phyloP scores from a whole-genome alignment of 345 rosid genomes.

The Turnera subulata region DNA sequence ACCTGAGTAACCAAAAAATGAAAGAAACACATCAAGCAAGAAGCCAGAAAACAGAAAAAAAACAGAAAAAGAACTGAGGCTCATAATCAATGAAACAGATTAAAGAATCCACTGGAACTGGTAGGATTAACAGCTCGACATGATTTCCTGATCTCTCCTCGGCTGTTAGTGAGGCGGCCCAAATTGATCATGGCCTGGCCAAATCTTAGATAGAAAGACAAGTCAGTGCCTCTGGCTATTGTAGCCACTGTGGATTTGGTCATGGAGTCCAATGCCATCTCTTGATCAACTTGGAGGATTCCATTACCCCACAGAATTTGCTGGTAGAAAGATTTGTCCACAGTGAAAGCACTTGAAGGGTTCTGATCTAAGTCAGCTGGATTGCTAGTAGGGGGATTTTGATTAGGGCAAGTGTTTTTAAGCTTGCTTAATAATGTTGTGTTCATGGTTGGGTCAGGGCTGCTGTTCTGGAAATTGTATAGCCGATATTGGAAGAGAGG shows the following conservation, averaged over 20 bases:
- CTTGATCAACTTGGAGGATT: slow-evolving; percentile 50
- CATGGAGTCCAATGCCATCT: slow-evolving; percentile 26
- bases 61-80: too few relatives aligned
- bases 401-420: slow-evolving; percentile 18
- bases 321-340: slow-evolving; percentile 53
- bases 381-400: slow-evolving; percentile 3
- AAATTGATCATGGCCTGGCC: slow-evolving; percentile 54
- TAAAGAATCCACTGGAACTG: too few relatives aligned
- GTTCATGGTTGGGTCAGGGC: slow-evolving; percentile 56
- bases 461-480: slow-evolving; percentile 42
- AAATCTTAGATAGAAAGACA: slow-evolving; percentile 30
- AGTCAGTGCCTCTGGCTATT: slow-evolving; percentile 23
- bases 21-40: too few relatives aligned
- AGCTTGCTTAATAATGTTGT: slow-evolving; percentile 23
- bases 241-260: slow-evolving; percentile 29
- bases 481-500: slow-evolving; percentile 47
- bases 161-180: slow-evolving; percentile 29
- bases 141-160: slow-evolving; percentile 46
- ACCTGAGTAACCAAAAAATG: too few relatives aligned
- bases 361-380: slow-evolving; percentile 45
- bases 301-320: slow-evolving; percentile 32
- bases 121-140: slow-evolving; percentile 38
- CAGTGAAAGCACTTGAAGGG: slow-evolving; percentile 18
- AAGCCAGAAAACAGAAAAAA: too few relatives aligned
- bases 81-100: too few relatives aligned